Evolutionary conservation across 768 basidiomycete genomes (phyloP).

Genomic region (Russula abietina): DNA sequence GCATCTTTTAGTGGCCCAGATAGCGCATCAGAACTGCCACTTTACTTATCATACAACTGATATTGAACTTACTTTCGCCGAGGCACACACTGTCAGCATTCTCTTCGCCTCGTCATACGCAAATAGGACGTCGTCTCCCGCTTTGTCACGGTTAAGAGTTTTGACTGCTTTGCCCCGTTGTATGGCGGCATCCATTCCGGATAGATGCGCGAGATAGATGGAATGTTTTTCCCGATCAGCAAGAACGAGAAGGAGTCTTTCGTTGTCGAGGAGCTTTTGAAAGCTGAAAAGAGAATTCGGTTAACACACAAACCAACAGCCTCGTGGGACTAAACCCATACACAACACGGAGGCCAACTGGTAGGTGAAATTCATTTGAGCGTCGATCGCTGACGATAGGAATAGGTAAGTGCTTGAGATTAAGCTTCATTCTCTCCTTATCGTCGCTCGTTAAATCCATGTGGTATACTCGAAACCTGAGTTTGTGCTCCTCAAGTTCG

Average conservation of each 20-base stretch:
- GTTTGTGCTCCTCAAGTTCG: neutral
- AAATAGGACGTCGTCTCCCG: constrained; percentile 40
- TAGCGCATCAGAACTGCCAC: neutral
- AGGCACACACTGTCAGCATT: constrained; percentile 42
- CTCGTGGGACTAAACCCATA: neutral
- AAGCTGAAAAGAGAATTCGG: constrained; percentile 2
- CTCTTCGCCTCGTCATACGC: constrained; percentile 50
- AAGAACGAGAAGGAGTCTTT: constrained; percentile 16
- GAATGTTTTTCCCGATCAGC: neutral
- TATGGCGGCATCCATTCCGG: constrained; percentile 1
- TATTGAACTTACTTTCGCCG: constrained; percentile 34
- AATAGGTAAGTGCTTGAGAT: constrained; percentile 3
- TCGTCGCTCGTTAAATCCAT: constrained; percentile 12
- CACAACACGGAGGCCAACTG: constrained; percentile 1
- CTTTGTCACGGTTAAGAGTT: constrained; percentile 38
- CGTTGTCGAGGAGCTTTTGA: constrained; percentile 13
- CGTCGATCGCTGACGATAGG: neutral
- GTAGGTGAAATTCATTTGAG: constrained; percentile 3
- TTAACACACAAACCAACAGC: too few species aligned
- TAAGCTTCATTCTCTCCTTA: constrained; percentile 2
- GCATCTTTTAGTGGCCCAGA: constrained; percentile 23
- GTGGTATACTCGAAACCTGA: neutral
- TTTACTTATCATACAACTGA: neutral
- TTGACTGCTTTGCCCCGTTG: neutral
- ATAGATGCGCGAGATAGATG: constrained; percentile 14